Evolutionary conservation across 2,329 filamentous ascomycete genomes (phyloP), one percentile per base, ranked within the genome.

Genomic region (Colletotrichum endophyticum): DNA sequence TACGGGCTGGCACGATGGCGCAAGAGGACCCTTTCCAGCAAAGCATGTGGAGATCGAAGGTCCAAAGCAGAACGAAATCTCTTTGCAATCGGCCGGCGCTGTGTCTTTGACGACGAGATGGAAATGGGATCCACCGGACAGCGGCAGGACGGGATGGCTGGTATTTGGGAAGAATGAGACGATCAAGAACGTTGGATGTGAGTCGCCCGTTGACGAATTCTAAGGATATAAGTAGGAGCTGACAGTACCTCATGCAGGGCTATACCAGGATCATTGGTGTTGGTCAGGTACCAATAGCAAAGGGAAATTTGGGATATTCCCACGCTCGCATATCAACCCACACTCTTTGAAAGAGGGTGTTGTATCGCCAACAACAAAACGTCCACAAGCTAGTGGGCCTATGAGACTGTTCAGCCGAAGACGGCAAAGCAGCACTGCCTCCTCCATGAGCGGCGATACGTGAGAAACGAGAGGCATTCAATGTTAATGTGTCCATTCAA

Each of bases 141-240:
- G 49, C 19, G 76, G 63, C 6, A 68, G 66, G 12, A 66, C 69
- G 12, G 76, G 78, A 4, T 81, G 80, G 80, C 22, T 81, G 16
- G 59, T 70, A 19, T 78, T 90, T 76, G 87, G 87, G 6, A 88
- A 88, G 34, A 87, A 86, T 19, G 87, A 89, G 73, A 88, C 87
- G 6, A 89, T 88, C n/a, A 87, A 84, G 69, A 92, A 88, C 85
- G 92, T 80, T 16, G 77, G 77, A 5, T 81, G 80, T 81, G 32
- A 78, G 79, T 69, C 5, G 0, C 62, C 25, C 15, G 25, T 19
- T 13, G 32, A 22, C 11, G 13, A 49, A 49, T 22, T 12, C 25
- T 28, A 12, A 57, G 13, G 25, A 28, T 6, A 28, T 2, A 28
- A 0, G 0, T 16, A 3, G 53, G 8, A 59, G 30, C 68, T 77